phyloP scores from a whole-genome alignment of 345 rosid genomes.

The Rubroshorea leprosula region DNA sequence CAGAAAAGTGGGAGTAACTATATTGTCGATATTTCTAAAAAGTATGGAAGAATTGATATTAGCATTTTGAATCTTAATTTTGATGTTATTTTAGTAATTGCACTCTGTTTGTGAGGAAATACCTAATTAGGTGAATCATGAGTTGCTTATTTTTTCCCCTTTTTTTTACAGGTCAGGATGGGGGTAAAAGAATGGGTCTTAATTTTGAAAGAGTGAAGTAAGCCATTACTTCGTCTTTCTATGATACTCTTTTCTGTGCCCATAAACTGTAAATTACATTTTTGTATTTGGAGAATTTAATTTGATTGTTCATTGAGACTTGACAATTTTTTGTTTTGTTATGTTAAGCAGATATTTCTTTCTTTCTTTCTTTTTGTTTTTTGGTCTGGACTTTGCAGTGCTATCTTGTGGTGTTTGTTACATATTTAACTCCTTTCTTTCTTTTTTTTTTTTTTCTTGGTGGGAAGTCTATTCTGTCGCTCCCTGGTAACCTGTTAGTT shows the following conservation, averaged over 20 bases:
- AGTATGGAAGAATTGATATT: no score
- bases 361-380: not conserved
- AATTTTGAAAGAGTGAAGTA: conserved; percentile 90
- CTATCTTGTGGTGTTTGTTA: no score
- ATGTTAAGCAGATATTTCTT: not conserved
- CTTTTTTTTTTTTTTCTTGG: no score
- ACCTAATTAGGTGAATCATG: no score
- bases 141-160: conserved; percentile 14
- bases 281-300: not conserved
- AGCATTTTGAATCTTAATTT: no score
- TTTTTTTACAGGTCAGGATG: conserved; percentile 63
- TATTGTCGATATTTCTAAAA: no score
- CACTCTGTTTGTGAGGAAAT: no score
- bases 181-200: conserved; percentile 91
- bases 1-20: no score
- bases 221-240: conserved; percentile 16
- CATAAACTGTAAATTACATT: not conserved
- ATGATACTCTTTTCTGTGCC: not conserved
- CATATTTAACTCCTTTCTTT: no score
- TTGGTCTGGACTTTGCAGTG: not conserved
- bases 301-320: not conserved
- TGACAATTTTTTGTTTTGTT: not conserved
- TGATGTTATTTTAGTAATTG: no score
- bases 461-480: not conserved
- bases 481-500: not conserved